Conservation (phyloP, 179 eudicot genomes). For the Drosera spatulata region DNA sequence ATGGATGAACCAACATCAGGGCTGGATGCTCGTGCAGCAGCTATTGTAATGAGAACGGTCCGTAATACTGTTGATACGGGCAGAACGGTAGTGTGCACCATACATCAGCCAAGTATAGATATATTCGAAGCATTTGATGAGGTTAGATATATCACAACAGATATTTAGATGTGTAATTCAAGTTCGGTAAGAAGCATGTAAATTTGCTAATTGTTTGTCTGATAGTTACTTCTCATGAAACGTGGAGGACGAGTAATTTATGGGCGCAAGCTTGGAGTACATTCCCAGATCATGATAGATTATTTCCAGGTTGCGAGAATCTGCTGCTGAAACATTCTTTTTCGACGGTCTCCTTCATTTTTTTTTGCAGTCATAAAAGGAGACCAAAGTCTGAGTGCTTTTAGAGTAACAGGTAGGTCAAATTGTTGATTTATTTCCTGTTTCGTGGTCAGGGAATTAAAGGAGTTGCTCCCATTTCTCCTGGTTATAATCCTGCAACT, state of each 20-base stretch:
- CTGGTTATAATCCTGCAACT: slow-evolving; percentile 86
- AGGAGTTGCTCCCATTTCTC: slow-evolving; percentile 64
- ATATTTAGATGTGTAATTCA: background rate
- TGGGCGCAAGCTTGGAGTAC: slow-evolving; percentile 85
- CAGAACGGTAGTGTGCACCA: too few relatives aligned
- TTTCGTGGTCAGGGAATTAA: slow-evolving; percentile 32
- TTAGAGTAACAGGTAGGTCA: too few relatives aligned
- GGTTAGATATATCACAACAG: slow-evolving; percentile 21
- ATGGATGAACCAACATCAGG: slow-evolving; percentile 99
- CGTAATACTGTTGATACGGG: slow-evolving; percentile 18
- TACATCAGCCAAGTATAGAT: slow-evolving; percentile 30
- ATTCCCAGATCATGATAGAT: slow-evolving; percentile 55
- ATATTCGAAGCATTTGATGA: slow-evolving; percentile 96
- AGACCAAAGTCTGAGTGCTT: too few relatives aligned
- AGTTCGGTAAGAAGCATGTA: background rate
- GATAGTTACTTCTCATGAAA: slow-evolving; percentile 83
- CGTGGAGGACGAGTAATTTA: slow-evolving; percentile 87
- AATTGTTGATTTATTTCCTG: background rate
- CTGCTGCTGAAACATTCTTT: background rate
- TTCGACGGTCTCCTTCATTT: background rate
- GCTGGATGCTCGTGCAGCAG: slow-evolving; percentile 99
- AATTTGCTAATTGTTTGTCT: slow-evolving; percentile 6
- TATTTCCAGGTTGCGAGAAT: slow-evolving; percentile 57
- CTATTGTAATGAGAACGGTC: slow-evolving; percentile 94
- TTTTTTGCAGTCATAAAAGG: background rate